Percentiles rank a stretch among this genome's conserved stretches.
Evolutionary conservation across 2,329 filamentous ascomycete genomes (phyloP).

Genomic region (Tolypocladium ovalisporum): DNA sequence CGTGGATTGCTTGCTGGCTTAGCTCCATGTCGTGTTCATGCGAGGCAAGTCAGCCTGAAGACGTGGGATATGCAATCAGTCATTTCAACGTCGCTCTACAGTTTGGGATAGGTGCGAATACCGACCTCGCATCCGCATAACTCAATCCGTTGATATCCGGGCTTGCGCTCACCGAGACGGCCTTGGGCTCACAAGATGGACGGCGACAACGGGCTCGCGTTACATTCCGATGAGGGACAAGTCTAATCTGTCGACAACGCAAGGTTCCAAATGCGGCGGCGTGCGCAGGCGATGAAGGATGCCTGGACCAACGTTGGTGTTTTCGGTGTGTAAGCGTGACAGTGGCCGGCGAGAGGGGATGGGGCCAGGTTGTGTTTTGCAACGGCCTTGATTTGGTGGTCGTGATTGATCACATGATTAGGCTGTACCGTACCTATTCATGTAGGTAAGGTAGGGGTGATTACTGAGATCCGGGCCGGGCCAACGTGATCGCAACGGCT

Average conservation of each 20-base stretch:
- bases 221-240: background rate
- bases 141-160: background rate
- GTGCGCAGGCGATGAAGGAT: background rate
- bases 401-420: conserved; percentile 10
- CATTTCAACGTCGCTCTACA: background rate
- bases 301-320: background rate
- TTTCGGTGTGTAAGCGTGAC: background rate
- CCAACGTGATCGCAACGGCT: background rate
- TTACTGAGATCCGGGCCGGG: background rate
- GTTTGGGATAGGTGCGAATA: background rate
- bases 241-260: background rate
- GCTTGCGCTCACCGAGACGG: background rate
- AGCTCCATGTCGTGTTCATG: conserved; percentile 36
- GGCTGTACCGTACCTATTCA: background rate
- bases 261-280: background rate
- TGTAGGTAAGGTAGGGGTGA: background rate
- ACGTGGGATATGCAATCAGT: background rate
- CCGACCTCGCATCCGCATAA: background rate
- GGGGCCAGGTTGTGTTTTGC: conserved; percentile 4
- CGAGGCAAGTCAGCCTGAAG: background rate
- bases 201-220: background rate
- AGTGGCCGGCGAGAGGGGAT: background rate
- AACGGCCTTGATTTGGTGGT: conserved; percentile 7
- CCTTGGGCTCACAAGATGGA: background rate
- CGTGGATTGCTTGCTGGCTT: conserved; percentile 38